Conservation (phyloP, 1,284 basidiomycete genomes). For the Pterula multifida region DNA sequence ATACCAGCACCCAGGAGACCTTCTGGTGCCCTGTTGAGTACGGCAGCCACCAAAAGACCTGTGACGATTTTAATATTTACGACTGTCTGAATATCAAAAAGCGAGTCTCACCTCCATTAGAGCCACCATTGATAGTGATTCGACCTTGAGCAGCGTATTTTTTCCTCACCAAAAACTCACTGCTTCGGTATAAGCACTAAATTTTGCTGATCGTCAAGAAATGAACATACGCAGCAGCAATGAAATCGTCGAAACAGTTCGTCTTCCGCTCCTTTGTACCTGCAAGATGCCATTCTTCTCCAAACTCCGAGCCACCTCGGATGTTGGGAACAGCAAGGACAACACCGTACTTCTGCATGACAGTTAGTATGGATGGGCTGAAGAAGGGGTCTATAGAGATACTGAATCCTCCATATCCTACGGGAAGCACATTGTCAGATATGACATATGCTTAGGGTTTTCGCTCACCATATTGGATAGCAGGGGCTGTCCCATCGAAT, state of each 20-base stretch:
- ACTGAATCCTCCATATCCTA: constrained; percentile 71
- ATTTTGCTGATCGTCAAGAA: not conserved
- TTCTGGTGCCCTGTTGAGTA: constrained; percentile 68
- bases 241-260: constrained; percentile 76
- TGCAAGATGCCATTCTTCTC: constrained; percentile 72
- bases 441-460: not conserved
- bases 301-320: constrained; percentile 78
- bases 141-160: constrained; percentile 63
- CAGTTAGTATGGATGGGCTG: constrained; percentile 63
- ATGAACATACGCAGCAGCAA: constrained; percentile 60
- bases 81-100: constrained; percentile 8
- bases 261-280: constrained; percentile 61
- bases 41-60: constrained; percentile 73
- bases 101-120: constrained; percentile 52
- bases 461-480: constrained; percentile 61
- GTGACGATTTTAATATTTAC: constrained; percentile 9
- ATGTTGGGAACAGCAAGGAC: constrained; percentile 69
- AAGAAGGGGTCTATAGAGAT: constrained; percentile 67
- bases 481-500: constrained; percentile 69
- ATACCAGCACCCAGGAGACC: constrained; percentile 72
- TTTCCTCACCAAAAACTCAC: constrained; percentile 60
- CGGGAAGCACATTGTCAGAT: constrained; percentile 2
- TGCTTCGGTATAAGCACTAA: constrained; percentile 15
- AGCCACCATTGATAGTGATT: constrained; percentile 68
- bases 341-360: constrained; percentile 63